These are phyloP conservation scores for Xylaria longipes DNA, from an alignment of 495 filamentous ascomycete genomes.

Conservation along the genomic window DNA sequence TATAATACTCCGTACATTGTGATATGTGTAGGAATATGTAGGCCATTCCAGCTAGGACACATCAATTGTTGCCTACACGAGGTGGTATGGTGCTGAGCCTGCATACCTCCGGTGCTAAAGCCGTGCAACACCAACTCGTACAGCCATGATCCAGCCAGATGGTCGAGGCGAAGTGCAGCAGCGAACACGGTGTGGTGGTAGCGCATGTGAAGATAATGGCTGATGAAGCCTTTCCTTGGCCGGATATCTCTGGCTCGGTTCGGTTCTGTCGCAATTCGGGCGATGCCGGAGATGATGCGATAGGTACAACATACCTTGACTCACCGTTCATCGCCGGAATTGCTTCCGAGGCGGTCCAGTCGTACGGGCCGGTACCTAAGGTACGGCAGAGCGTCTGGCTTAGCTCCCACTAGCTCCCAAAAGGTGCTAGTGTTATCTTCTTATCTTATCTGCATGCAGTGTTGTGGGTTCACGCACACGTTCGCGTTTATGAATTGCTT, in stretches of 20 bases:
- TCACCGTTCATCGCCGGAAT: background rate
- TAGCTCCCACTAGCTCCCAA: background rate
- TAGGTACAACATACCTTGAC: background rate
- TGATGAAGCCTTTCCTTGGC: constrained; percentile 10
- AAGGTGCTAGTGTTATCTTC: background rate
- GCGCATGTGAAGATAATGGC: background rate
- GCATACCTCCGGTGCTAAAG: constrained; percentile 1
- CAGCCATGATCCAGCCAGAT: constrained; percentile 11
- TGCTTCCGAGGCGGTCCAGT: constrained; percentile 1
- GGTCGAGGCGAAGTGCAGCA: constrained; percentile 16
- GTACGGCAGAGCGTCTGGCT: background rate
- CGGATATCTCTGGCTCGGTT: constrained; percentile 1
- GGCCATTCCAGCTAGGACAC: background rate
- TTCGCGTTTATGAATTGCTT: background rate
- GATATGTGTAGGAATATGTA: background rate
- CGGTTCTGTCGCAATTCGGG: constrained; percentile 9
- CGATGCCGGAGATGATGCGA: constrained; percentile 27
- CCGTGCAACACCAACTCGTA: constrained; percentile 15
- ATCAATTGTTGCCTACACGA: background rate
- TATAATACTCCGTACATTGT: background rate
- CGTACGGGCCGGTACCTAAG: constrained; percentile 14
- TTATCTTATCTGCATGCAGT: background rate
- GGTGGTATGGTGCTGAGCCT: background rate
- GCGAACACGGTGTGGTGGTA: constrained; percentile 10
- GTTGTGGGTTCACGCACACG: background rate